These are phyloP conservation scores for Baorangia bicolor DNA, from an alignment of 768 basidiomycete genomes.

Conservation along the genomic window DNA sequence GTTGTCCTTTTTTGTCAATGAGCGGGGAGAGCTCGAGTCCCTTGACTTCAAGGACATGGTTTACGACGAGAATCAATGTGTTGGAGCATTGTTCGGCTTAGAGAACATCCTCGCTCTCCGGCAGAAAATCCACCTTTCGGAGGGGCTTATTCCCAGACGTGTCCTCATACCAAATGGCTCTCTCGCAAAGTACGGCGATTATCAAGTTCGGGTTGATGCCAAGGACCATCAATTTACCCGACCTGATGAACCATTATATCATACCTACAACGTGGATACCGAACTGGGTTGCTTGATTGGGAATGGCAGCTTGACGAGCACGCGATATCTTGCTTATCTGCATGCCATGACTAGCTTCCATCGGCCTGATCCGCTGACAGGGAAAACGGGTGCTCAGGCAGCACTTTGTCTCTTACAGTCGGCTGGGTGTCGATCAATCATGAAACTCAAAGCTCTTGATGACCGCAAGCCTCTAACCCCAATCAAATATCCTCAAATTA, in stretches of 20 bases:
- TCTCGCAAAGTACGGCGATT: background rate
- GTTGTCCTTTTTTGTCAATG: constrained; percentile 38
- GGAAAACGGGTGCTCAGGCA: constrained; percentile 41
- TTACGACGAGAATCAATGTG: constrained; percentile 37
- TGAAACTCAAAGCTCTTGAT: constrained; percentile 21
- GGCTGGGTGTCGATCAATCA: constrained; percentile 35
- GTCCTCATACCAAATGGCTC: background rate
- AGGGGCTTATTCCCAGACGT: background rate
- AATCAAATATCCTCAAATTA: background rate
- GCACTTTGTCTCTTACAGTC: constrained; percentile 34
- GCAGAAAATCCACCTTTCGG: background rate
- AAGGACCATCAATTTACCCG: background rate
- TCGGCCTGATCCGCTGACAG: constrained; percentile 42
- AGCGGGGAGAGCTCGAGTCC: constrained; percentile 32
- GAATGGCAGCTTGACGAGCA: constrained; percentile 17
- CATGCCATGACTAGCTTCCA: constrained; percentile 42
- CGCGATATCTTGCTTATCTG: constrained; percentile 37
- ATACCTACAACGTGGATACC: background rate
- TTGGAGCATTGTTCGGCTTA: constrained; percentile 43
- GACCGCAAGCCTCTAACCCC: background rate
- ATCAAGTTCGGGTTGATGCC: background rate
- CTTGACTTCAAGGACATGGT: constrained; percentile 38
- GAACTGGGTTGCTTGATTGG: constrained; percentile 17
- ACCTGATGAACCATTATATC: background rate
- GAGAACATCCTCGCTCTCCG: constrained; percentile 30